Base-by-base conservation (phyloP, 2,329 filamentous ascomycete species). In the Pyricularia pennisetigena region DNA sequence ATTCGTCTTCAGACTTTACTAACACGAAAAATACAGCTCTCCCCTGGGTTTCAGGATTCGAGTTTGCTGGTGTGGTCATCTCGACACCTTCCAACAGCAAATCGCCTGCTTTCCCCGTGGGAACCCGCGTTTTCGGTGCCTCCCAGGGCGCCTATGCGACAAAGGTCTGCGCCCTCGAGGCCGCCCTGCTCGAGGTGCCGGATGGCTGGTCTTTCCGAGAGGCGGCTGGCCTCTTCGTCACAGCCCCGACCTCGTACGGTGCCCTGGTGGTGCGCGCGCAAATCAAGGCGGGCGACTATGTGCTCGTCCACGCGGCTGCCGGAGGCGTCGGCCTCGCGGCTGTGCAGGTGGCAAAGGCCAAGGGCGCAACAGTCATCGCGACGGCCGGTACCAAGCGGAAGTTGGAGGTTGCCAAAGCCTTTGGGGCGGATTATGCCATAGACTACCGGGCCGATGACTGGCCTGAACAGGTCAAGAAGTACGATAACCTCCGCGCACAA, bases 321-420 rank as follows among this genome's bases (percentile, higher is more conserved):
- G 94, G 94, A 2, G 94, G 94, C 20, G 94, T 97, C 12, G 94
- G 94, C 0, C 81, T 97, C 1, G 92, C 94, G 1, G 94, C 94
- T 4, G 93, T 98, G 28, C 94, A 97, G 78, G 82, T 98, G 70
- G 94, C 94, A 30, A 97, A 97, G 79, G 94, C 94, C 0, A 89
- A 91, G 67, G 94, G 94, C 7, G 94, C 94, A 10, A 95, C 86
- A 3, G 94, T 98, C n/a, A 89, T 98, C 70, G 94, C 94, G 4
- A 97, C 94, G 0, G 94, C 93, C 0, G 93, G 93, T 1, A 91
- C 90, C 1, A 78, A 86, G 73, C 87, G 89, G 67, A 98, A 98
- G 80, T 84, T 93, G 9, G 86, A 91, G 68, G 87, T 97, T 10
- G 94, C 94, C 65, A 85, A 84, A 71, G 80, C 83, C 2, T 98